Evolutionary conservation across 192 early-diverging fungal species (phyloP), one percentile per base, ranked within the genome.

Genomic region (Podila epigama): DNA sequence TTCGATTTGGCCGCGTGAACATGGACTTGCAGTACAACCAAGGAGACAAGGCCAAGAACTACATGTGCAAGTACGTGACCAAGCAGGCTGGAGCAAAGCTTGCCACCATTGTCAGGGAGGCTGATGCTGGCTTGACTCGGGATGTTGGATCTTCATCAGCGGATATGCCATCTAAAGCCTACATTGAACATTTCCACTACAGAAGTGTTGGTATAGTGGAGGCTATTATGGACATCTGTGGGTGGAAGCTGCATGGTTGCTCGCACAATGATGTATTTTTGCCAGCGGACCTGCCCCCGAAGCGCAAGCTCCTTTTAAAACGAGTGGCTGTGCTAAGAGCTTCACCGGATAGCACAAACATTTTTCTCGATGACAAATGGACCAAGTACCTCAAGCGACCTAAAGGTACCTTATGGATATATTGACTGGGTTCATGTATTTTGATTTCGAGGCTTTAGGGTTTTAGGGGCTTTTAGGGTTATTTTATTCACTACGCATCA

Each of bases 121-220:
- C 36, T 3, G 65, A 67, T 51, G 10, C 48, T 51, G 48, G 18
- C 48, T 25, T 20, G 48, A 33, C 18, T 42, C 51, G 28, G 29
- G 32, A 39, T 15, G 20, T 55, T 50, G 54, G 64, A 54, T 29
- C 63, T 22, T 31, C 61, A 28, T 51, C 61, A 53, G 18, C 7
- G 5, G 58, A 51, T 52, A 11, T 31, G 5, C 39, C 64, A 8
- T 66, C 64, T 33, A 15, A 54, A 11, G 52, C 48, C 31, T 65
- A 65, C 52, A 29, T 58, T 58, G 0, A 41, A 31, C 64, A 66
- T 66, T 66, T 58, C 53, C 64, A 66, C 34, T 58, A 66, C 55
- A 55, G 64, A 66, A 66, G 64, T 66, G 64, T 66, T 20, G 64
- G 64, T 36, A 32, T 66, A 52, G 64, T 66, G 36, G 64, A 66